Base-by-base conservation (phyloP, 495 filamentous ascomycete species). In the Podospora pseudopauciseta region DNA sequence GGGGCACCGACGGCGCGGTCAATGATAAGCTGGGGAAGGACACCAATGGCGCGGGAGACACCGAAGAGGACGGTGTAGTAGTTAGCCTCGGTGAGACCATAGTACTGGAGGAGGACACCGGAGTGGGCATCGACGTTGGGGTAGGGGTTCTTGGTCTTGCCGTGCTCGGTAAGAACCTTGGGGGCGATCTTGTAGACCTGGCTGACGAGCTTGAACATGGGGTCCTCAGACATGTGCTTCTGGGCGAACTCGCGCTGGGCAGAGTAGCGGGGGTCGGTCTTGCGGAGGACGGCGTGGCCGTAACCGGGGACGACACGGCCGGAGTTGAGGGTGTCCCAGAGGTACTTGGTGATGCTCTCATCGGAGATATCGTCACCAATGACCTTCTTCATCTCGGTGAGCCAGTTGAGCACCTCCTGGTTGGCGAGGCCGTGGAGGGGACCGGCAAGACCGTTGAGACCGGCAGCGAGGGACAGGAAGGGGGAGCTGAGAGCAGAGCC, bases 21-120 rank as follows among this genome's bases (percentile, higher is more conserved):
- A 78, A 98, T 97, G 87, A 99, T 99, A 76, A 99, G 86, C 87
- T 99, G 95, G 68, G 95, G 96, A 68, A 98, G 89, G 69, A 98
- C 95, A 89, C 95, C 95, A 73, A 99, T 90, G 72, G 96, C 95
- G 79, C 95, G 91, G 71, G 93, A 97, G 23, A 99, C 96, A 87
- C 95, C 95, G 82, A 99, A 99, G 75, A 98, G 90, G 65, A 99
- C 95, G 67, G 95, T 99, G 89, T 99, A 99, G 89, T 95, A 99
- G 90, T 90, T 97, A 80, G 95, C 90, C 86, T 99, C 94, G 68
- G 91, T 98, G 80, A 99, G 85, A 74, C 95, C 95, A 82, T 99
- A 99, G 88, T 99, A 97, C 85, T 99, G 96, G 65, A 99, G 91
- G 71, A 99, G 92, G 72, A 98, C 95, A 86, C 95, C 95, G 55